Conservation (phyloP, 2,329 filamentous ascomycete genomes). For the Fusarium marasasianum region DNA sequence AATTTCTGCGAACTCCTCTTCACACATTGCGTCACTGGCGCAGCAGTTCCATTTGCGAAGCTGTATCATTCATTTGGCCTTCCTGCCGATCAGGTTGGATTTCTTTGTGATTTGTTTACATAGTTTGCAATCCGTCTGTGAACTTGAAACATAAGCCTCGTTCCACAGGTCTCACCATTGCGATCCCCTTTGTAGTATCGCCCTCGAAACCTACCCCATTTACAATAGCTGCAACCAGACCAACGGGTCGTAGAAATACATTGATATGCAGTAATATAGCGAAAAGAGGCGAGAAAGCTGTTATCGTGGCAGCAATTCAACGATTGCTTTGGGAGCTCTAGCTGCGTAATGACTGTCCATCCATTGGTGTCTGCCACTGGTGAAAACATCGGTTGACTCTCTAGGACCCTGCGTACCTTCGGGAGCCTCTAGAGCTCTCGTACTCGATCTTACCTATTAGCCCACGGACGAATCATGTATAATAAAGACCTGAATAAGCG, state of each 20-base stretch:
- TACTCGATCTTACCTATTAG: not conserved
- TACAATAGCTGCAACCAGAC: not conserved
- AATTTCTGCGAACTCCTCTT: not conserved
- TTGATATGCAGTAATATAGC: not conserved
- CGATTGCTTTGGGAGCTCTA: not conserved
- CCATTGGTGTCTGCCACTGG: not conserved
- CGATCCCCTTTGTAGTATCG: not conserved
- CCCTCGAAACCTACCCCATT: not conserved
- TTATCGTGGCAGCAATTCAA: not conserved
- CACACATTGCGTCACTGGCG: not conserved
- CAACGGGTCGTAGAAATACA: not conserved
- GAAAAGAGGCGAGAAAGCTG: not conserved
- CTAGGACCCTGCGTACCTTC: not conserved
- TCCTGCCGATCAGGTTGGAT: accelerated
- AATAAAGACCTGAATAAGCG: not conserved
- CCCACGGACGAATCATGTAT: not conserved
- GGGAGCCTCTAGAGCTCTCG: not conserved
- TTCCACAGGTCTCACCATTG: not conserved
- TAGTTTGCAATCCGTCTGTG: not conserved
- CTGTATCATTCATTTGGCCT: not conserved
- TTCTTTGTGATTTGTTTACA: not conserved
- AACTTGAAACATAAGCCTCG: not conserved
- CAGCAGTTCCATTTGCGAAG: not conserved
- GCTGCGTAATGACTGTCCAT: accelerated
- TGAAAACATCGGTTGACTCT: not conserved